Evolutionary conservation across 148 eudicot species (phyloP), one percentile per base, ranked within the genome.

Genomic region (Arbutus unedo): DNA sequence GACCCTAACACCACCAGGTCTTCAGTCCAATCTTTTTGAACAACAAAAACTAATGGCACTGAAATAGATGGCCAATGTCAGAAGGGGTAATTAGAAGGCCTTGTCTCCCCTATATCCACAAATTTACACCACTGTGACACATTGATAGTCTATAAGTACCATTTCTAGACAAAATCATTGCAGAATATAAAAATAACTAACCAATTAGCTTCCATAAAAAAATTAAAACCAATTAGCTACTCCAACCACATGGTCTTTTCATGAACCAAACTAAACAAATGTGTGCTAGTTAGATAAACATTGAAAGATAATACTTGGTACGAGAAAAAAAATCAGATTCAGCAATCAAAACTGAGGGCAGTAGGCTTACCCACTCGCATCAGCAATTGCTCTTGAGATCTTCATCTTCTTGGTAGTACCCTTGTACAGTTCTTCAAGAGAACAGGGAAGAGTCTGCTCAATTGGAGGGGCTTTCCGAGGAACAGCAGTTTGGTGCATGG

Each of bases 381-480:
- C 91, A 25, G 79, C 44, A 44, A 89, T 78, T 50, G 86, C 88
- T 75, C 91, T 86, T 5, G 88, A 88, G 45, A 89, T 89, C 80
- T 89, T 89, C 91, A 89, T 88, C 84, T 82, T 89, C 87, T 89
- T 89, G 51, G 84, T 81, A 3, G 89, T 81, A 3, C 92, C 92
- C 66, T 88, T 88, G 43, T 86, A 90, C 54, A 90, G 78, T 60
- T 90, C 92, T 84, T 90, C 92, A 38, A 90, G 84, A 10, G 82
- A 64, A 68, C 91, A 90, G 23, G 87, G 89, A 81, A 90, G 77
- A 10, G 55, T 90, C 23, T 55, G 67, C 79, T 90, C 88, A 74
- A 88, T 83, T 25, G 92, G 79, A 50, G 88, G 66, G 21, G 82
- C 90, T 83, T 90, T 90, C 3, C 90, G 82, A 78, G 90, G 86